A percentile compares a stretch with the other conserved stretches of the same genome.
phyloP scores from a whole-genome alignment of 2,329 filamentous ascomycete species.

The Beauveria australis region DNA sequence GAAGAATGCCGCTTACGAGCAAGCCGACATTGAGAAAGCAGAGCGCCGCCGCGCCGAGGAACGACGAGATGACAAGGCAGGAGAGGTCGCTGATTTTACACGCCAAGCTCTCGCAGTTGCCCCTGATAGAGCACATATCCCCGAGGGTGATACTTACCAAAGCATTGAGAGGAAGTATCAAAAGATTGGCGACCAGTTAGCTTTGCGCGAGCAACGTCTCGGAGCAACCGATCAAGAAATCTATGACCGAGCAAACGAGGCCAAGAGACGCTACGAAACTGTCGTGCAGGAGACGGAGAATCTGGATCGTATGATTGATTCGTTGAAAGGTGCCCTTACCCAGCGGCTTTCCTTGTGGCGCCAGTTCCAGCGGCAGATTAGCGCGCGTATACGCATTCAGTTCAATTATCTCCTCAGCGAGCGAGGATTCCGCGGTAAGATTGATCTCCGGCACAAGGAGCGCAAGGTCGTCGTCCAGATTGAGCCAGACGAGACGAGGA shows the following conservation, averaged over 20 bases:
- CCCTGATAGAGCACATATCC: slow-evolving; percentile 50
- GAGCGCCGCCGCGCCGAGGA: slow-evolving; percentile 37
- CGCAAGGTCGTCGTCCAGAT: slow-evolving; percentile 72
- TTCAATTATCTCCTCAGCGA: slow-evolving; percentile 87
- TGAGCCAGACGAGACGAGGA: slow-evolving; percentile 61
- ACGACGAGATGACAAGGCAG: slow-evolving; percentile 38
- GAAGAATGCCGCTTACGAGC: slow-evolving; percentile 53
- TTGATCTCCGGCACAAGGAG: slow-evolving; percentile 69
- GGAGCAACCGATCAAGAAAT: slow-evolving; percentile 61
- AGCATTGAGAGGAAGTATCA: slow-evolving; percentile 48
- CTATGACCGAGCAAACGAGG: slow-evolving; percentile 36
- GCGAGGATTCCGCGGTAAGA: slow-evolving; percentile 75
- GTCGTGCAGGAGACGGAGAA: slow-evolving; percentile 34
- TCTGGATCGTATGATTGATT: slow-evolving; percentile 32
- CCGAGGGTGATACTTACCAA: slow-evolving; percentile 53
- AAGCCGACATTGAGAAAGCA: slow-evolving; percentile 38
- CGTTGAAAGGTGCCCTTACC: slow-evolving; percentile 51
- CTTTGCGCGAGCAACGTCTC: slow-evolving; percentile 45
- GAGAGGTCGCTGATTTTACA: slow-evolving; percentile 44
- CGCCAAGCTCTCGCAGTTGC: slow-evolving; percentile 46
- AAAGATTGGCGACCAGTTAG: slow-evolving; percentile 50
- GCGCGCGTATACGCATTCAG: slow-evolving; percentile 72
- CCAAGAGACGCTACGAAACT: slow-evolving; percentile 33
- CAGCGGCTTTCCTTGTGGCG: slow-evolving; percentile 70
- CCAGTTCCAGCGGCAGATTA: slow-evolving; percentile 76